Conservation (phyloP, 495 filamentous ascomycete species). For the Rostrohypoxylon terebratum region DNA sequence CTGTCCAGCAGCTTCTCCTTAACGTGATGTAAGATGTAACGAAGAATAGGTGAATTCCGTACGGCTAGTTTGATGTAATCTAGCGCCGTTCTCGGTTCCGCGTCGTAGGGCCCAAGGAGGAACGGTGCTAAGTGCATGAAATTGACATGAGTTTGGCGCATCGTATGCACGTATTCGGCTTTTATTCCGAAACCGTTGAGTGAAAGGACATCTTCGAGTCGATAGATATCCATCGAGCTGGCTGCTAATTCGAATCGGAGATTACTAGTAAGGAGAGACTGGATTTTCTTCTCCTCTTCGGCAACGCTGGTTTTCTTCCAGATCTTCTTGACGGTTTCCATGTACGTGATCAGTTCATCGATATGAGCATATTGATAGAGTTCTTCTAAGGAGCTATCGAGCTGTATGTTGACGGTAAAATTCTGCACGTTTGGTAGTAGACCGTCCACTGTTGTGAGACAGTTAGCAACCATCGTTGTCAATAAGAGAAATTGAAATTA, state of each 20-base stretch:
- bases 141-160: constrained; percentile 36
- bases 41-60: constrained; percentile 39
- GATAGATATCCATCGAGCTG: constrained; percentile 40
- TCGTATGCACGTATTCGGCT: constrained; percentile 17
- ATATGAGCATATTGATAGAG: constrained; percentile 40
- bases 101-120: neutral
- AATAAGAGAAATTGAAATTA: neutral
- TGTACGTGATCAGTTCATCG: constrained; percentile 33
- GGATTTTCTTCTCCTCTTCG: neutral
- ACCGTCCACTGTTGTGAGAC: constrained; percentile 36
- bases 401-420: constrained; percentile 42
- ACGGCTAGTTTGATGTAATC: constrained; percentile 41
- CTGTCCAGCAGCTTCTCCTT: constrained; percentile 35
- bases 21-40: constrained; percentile 43
- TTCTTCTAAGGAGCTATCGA: constrained; percentile 11
- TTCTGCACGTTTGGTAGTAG: constrained; percentile 43
- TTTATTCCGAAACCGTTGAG: constrained; percentile 24
- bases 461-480: neutral
- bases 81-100: constrained; percentile 20
- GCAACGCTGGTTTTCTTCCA: neutral
- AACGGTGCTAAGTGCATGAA: constrained; percentile 34
- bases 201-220: constrained; percentile 26
- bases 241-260: constrained; percentile 39
- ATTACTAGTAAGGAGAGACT: neutral
- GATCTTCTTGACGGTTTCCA: constrained; percentile 10